Evolutionary conservation across 192 early-diverging fungal species (phyloP), one percentile per base, ranked within the genome.

Genomic region (Coemansia sp.): DNA sequence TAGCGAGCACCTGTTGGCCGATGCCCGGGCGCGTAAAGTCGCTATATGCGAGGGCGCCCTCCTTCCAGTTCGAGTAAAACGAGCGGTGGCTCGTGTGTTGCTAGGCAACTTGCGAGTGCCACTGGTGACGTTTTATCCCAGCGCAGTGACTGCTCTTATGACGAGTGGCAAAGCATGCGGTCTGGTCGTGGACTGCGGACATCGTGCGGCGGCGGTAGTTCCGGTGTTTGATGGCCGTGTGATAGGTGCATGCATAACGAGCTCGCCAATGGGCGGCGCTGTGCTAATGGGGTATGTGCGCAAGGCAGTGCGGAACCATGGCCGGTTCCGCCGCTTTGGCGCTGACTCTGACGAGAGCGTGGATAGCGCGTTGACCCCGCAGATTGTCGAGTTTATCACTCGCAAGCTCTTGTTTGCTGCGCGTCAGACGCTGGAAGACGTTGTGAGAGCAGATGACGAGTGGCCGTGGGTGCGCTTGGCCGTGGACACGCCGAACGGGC

Each of bases 121-220:
- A 0, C 86, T 89, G 6, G 61, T 97, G 15, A 87, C 89, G 2
- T 93, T 93, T 59, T 87, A 89, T 1, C 14, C 89, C 90, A 10
- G 64, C 84, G 14, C 82, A 47, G 74, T 94, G 34, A 69, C 89
- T 23, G 87, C 92, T 1, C 65, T 97, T 44, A 67, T 93, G 59
- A 89, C 91, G 4, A 86, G 87, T 11, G 95, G 95, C 6, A 65
- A 73, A 14, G 84, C 85, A 7, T 87, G 86, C 5, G 95, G 95
- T 1, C 73, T 97, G 56, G 93, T 97, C 1, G 81, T 97, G 17
- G 94, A 97, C 70, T 90, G 88, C 64, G 95, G 94, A 0, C 83
- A 92, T 62, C 69, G 92, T 15, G 86, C 87, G 44, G 87, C 89
- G 6, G 85, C 86, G 5, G 90, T 91, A 3, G 60, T 91, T 44